phyloP scores from a whole-genome alignment of 306 rosid species.

The peach (Prunus persica) region DNA sequence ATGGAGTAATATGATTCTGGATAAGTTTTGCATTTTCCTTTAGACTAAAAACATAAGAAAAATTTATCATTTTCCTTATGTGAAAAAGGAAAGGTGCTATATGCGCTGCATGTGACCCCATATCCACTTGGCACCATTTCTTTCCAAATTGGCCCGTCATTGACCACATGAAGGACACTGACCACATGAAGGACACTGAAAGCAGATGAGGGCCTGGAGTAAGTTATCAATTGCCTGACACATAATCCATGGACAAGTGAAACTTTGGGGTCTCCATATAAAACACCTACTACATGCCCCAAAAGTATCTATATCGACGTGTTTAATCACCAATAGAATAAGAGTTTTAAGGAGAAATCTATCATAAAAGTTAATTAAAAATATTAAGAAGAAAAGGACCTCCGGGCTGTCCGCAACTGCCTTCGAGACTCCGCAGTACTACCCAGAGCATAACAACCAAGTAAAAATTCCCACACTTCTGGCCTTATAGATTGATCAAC shows the following conservation, averaged over 20 bases:
- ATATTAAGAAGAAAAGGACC: slow-evolving; percentile 37
- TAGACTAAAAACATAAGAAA: background rate
- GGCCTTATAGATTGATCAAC: slow-evolving; percentile 88
- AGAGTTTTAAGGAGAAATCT: background rate
- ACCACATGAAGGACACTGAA: background rate
- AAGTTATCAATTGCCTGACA: background rate
- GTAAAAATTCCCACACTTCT: slow-evolving; percentile 94
- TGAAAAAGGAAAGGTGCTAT: background rate
- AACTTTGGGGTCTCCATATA: background rate
- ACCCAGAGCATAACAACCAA: slow-evolving; percentile 78
- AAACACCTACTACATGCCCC: background rate
- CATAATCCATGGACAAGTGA: background rate
- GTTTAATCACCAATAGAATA: background rate
- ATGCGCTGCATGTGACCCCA: background rate
- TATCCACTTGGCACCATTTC: too few species aligned
- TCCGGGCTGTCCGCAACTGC: slow-evolving; percentile 76
- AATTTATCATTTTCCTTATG: background rate
- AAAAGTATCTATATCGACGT: background rate
- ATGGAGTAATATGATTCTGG: background rate
- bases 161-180: background rate
- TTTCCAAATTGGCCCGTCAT: background rate
- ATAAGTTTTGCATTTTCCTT: background rate
- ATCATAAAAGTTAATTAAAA: background rate
- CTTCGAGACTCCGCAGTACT: slow-evolving; percentile 70
- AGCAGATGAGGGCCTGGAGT: background rate